These are phyloP conservation scores for Quercus suber DNA, from an alignment of 306 rosid genomes.

Conservation along the genomic window DNA sequence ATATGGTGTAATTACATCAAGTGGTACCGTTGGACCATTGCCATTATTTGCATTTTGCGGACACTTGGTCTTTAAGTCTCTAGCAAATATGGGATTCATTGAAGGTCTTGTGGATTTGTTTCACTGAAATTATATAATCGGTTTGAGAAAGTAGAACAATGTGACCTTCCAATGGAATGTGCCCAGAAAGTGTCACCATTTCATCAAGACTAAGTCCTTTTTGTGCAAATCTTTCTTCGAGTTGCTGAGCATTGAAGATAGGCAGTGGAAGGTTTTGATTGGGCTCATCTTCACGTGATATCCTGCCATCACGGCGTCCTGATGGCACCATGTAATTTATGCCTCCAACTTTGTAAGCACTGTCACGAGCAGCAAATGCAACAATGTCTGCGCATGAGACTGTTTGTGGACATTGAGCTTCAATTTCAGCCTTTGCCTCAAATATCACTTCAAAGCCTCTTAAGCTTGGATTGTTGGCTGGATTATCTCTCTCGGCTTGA, in stretches of 20 bases:
- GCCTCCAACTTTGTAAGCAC: too few species aligned
- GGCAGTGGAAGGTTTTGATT: background rate
- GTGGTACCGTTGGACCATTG: background rate
- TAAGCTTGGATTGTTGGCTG: background rate
- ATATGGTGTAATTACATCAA: background rate
- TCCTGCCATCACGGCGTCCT: background rate
- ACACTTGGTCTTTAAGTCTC: background rate
- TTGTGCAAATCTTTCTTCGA: background rate
- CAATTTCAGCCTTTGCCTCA: conserved; percentile 1
- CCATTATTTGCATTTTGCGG: background rate
- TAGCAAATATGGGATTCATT: too few species aligned
- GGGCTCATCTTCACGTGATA: conserved; percentile 4
- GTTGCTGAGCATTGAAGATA: background rate
- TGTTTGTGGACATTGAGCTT: too few species aligned
- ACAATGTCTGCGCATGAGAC: too few species aligned
- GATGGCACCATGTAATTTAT: too few species aligned
- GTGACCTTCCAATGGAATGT: too few species aligned
- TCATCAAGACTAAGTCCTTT: too few species aligned
- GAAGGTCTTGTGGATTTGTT: too few species aligned
- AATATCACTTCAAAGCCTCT: conserved; percentile 18
- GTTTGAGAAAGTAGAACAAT: too few species aligned
- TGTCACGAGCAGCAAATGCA: too few species aligned
- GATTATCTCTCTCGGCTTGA: conserved; percentile 29
- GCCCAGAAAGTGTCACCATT: too few species aligned
- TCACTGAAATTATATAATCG: too few species aligned